Conservation (phyloP, 2,329 filamentous ascomycete genomes). For the Xylariaceae sp. region DNA sequence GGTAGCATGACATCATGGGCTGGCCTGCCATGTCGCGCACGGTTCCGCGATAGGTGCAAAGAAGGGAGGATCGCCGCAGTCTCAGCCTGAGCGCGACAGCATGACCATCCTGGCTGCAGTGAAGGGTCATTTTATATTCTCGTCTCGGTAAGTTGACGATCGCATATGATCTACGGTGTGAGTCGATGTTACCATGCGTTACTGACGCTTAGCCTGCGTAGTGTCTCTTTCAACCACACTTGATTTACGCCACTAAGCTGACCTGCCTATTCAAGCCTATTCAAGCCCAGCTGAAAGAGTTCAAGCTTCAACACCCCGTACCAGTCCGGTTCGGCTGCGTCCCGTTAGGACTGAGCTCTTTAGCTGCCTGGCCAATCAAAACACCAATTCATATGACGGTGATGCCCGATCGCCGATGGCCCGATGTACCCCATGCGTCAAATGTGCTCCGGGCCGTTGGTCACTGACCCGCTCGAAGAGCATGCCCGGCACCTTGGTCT, state of each 20-base stretch:
- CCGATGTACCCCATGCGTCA: background rate
- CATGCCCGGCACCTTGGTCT: background rate
- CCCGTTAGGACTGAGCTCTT: background rate
- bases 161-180: background rate
- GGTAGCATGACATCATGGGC: conserved; percentile 16
- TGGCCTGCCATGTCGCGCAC: background rate
- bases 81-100: background rate
- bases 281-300: background rate
- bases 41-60: background rate
- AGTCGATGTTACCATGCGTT: background rate
- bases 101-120: conserved; percentile 1
- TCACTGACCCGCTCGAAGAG: background rate
- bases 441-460: background rate
- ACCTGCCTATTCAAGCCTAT: background rate
- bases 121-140: background rate
- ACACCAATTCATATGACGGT: background rate
- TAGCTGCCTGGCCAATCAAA: background rate
- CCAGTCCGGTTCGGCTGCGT: background rate
- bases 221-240: background rate
- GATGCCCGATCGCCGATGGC: background rate
- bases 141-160: conserved; percentile 6
- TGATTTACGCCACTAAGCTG: background rate
- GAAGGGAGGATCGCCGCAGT: background rate
- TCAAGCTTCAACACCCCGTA: background rate
- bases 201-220: conserved; percentile 2